A percentile compares a stretch with the other conserved stretches of the same genome.
Conservation (phyloP, 2,329 filamentous ascomycete genomes). For the Paecilomyces variotii region DNA sequence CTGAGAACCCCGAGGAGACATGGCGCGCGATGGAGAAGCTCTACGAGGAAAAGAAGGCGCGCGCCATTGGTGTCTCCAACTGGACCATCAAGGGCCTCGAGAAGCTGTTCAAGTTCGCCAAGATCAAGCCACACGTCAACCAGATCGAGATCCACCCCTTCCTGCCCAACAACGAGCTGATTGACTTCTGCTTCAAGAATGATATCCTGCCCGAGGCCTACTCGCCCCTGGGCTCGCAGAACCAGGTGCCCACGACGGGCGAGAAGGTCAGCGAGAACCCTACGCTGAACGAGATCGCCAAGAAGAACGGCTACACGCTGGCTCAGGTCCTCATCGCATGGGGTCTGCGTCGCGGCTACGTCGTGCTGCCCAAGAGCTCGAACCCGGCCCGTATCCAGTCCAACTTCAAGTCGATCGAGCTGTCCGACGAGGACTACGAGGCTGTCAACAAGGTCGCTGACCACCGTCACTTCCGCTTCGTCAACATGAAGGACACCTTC, state of each 20-base stretch:
- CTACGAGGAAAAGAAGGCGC: slow-evolving; percentile 52
- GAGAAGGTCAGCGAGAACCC: slow-evolving; percentile 57
- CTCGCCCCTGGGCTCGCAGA: slow-evolving; percentile 52
- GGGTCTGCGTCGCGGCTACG: slow-evolving; percentile 58
- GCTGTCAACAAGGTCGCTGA: slow-evolving; percentile 57
- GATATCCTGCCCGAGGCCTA: slow-evolving; percentile 36
- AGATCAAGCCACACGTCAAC: slow-evolving; percentile 37
- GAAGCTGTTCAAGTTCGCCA: slow-evolving; percentile 35
- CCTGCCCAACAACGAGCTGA: slow-evolving; percentile 38
- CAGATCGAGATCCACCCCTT: slow-evolving; percentile 41
- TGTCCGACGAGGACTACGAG: slow-evolving; percentile 51
- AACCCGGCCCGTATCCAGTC: slow-evolving; percentile 59
- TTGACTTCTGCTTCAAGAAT: slow-evolving; percentile 35
- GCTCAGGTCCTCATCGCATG: slow-evolving; percentile 58
- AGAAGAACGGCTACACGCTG: slow-evolving; percentile 50
- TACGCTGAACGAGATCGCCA: slow-evolving; percentile 50
- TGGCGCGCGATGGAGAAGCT: slow-evolving; percentile 62
- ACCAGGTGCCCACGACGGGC: slow-evolving; percentile 60
- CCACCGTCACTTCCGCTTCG: slow-evolving; percentile 61
- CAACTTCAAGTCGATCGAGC: slow-evolving; percentile 57
- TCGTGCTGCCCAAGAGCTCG: slow-evolving; percentile 63
- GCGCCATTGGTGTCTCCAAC: slow-evolving; percentile 72
- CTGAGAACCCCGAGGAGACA: slow-evolving; percentile 54
- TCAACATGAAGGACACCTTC: slow-evolving; percentile 77
- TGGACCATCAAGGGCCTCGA: slow-evolving; percentile 50